Conservation (phyloP, 192 early-diverging fungal genomes). For the Coemansia sp. region DNA sequence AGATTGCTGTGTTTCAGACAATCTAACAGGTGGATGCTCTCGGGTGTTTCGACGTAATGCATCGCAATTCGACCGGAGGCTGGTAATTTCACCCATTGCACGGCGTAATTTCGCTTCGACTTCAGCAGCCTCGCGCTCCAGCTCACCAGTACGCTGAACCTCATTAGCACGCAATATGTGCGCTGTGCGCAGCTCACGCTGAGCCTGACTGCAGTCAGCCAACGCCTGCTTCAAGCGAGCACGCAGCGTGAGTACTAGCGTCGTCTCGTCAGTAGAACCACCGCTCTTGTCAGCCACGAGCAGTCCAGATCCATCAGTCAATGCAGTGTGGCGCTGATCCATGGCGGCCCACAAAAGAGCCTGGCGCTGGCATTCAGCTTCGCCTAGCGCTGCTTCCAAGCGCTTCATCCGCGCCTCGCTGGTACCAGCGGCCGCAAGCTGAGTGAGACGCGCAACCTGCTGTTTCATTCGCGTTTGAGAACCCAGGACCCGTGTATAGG, state of each 20-base stretch:
- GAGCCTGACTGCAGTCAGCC: conserved; percentile 38
- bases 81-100: conserved; percentile 23
- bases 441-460: conserved; percentile 47
- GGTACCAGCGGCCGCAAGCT: conserved; percentile 41
- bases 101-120: conserved; percentile 30
- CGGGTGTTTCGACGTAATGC: conserved; percentile 16
- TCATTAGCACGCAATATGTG: conserved; percentile 47
- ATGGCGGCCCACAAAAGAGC: conserved; percentile 44
- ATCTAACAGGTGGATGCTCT: not conserved
- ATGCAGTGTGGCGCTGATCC: conserved; percentile 24
- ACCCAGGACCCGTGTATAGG: conserved; percentile 28
- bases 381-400: conserved; percentile 48
- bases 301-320: not conserved
- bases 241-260: conserved; percentile 28
- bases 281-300: not conserved
- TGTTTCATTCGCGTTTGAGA: conserved; percentile 51
- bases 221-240: conserved; percentile 27
- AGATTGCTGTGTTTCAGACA: not conserved
- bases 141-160: conserved; percentile 34
- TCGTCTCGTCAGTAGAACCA: conserved; percentile 19
- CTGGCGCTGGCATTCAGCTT: conserved; percentile 51
- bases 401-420: conserved; percentile 45
- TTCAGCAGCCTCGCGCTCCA: conserved; percentile 43
- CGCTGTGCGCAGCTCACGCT: conserved; percentile 46
- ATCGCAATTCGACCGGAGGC: conserved; percentile 29